Conservation (phyloP, 306 rosid species). For the Casuarina cunninghamiana region DNA sequence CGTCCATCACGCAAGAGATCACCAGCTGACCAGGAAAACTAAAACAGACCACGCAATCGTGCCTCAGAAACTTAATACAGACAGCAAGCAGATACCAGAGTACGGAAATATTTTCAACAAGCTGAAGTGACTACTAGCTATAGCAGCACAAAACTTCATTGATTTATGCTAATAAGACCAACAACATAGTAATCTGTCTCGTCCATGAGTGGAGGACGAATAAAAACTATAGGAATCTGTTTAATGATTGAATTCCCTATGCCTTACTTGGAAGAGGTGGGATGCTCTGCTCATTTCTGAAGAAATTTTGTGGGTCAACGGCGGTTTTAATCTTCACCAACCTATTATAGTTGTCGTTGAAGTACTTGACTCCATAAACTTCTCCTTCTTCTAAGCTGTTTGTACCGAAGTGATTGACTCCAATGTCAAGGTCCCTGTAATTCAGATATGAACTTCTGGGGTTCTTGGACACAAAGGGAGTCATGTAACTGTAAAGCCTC, state of each 20-base stretch:
- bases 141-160: too few relatives aligned
- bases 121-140: too few relatives aligned
- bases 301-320: constrained; percentile 67
- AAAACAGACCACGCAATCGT: too few relatives aligned
- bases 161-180: too few relatives aligned
- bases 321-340: constrained; percentile 62
- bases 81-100: too few relatives aligned
- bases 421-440: constrained; percentile 81
- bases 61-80: too few relatives aligned
- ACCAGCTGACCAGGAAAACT: too few relatives aligned
- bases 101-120: too few relatives aligned
- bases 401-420: constrained; percentile 35
- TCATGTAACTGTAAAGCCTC: constrained; percentile 54
- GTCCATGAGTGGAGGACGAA: too few relatives aligned
- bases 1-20: too few relatives aligned
- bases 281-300: constrained; percentile 78
- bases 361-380: constrained; percentile 63
- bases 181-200: not conserved
- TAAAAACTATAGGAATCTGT: not conserved
- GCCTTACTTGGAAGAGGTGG: constrained; percentile 43
- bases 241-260: constrained; percentile 14
- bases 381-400: constrained; percentile 48
- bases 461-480: constrained; percentile 73
- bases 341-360: constrained; percentile 55
- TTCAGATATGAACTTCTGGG: constrained; percentile 73